Percentiles rank a stretch among this genome's conserved stretches.
Evolutionary conservation across 208 protist genomes (phyloP).

Genomic region (Wallacemonas collosoma): DNA sequence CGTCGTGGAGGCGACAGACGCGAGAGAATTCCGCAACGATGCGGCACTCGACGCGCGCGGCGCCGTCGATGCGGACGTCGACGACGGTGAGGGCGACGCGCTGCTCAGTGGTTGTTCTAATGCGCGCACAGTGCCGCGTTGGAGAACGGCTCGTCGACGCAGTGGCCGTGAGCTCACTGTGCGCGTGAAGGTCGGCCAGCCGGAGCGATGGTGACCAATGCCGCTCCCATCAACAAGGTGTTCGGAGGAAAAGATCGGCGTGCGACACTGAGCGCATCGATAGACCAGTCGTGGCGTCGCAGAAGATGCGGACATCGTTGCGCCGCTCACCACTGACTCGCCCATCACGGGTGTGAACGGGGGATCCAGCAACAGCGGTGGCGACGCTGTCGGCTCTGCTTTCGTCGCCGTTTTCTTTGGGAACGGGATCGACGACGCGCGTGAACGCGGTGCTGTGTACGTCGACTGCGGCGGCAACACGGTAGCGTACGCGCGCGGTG

Average conservation of each 20-base stretch:
- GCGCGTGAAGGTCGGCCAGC: slow-evolving; percentile 19
- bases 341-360: slow-evolving; percentile 52
- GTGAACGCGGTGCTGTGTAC: no score
- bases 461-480: no score
- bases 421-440: background rate
- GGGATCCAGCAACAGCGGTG: slow-evolving; percentile 43
- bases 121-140: slow-evolving; percentile 20
- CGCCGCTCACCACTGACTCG: slow-evolving; percentile 10
- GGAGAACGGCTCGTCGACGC: slow-evolving; percentile 34
- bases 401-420: background rate
- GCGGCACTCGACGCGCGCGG: no score
- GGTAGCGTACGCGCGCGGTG: no score
- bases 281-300: background rate
- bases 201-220: background rate
- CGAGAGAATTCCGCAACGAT: background rate
- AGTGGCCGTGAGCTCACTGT: slow-evolving; percentile 37
- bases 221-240: background rate
- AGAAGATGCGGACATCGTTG: no score
- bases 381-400: background rate
- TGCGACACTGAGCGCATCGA: background rate
- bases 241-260: slow-evolving; percentile 4
- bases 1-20: background rate
- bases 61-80: no score
- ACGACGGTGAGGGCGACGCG: background rate
- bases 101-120: background rate